These are phyloP conservation scores for Scutellaria barbata DNA, from an alignment of 257 asterid species.

Conservation along the genomic window DNA sequence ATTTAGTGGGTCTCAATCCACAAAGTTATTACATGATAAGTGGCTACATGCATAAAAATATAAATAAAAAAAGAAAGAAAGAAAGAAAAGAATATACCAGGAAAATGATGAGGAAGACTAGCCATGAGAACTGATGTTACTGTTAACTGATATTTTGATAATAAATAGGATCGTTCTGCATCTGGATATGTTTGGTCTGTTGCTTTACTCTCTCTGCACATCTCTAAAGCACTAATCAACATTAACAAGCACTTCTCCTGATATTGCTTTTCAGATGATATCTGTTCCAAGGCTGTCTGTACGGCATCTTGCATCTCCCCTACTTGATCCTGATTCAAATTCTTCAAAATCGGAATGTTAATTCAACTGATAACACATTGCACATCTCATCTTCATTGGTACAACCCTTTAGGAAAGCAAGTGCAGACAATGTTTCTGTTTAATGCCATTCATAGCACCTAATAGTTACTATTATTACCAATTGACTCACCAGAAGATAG, in stretches of 20 bases:
- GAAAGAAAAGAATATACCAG: conserved; percentile 52
- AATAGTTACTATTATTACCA: conserved; percentile 22
- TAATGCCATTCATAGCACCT: conserved; percentile 10
- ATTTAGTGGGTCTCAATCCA: conserved; percentile 21
- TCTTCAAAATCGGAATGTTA: conserved; percentile 31
- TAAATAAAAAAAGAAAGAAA: background rate
- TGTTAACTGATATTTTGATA: conserved; percentile 73
- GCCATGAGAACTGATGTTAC: conserved; percentile 83
- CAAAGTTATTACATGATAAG: conserved; percentile 19
- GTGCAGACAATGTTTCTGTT: conserved; percentile 6
- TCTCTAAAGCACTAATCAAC: conserved; percentile 68
- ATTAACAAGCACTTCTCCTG: conserved; percentile 77
- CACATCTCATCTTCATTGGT: conserved; percentile 23
- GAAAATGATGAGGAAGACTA: conserved; percentile 87
- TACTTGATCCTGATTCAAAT: conserved; percentile 57
- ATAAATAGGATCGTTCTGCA: conserved; percentile 46
- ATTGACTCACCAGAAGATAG: conserved; percentile 16
- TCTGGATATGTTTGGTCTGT: conserved; percentile 45
- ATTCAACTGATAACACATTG: background rate
- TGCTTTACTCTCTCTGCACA: conserved; percentile 47
- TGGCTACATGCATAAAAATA: conserved; percentile 23
- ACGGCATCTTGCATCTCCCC: conserved; percentile 66
- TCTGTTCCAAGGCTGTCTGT: conserved; percentile 78
- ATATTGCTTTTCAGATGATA: conserved; percentile 70
- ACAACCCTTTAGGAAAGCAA: conserved; percentile 24